Conservation (phyloP, 257 asterid genomes). For the Gynochthodes officinalis region DNA sequence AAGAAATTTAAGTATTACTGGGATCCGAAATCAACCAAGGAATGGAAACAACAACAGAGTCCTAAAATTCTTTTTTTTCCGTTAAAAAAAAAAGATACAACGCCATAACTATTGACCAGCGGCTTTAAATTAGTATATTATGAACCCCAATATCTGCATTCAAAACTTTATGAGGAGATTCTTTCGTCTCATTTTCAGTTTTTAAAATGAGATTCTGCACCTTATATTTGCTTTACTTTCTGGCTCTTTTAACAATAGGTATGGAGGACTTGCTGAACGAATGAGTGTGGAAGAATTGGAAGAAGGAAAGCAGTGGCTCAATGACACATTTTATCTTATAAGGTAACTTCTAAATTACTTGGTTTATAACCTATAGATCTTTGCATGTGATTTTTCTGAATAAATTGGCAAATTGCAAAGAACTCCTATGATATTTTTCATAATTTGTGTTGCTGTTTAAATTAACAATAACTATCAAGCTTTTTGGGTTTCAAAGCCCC, state of each 20-base stretch:
- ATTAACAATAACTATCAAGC: not conserved
- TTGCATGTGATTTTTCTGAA: not conserved
- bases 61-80: not conserved
- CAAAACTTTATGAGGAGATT: not conserved
- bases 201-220: not conserved
- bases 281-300: conserved; percentile 76
- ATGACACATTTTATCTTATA: conserved; percentile 75
- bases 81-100: not conserved
- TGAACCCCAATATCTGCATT: not conserved
- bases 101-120: not conserved
- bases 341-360: conserved; percentile 37
- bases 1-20: not conserved
- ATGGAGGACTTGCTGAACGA: conserved; percentile 60
- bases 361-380: not conserved
- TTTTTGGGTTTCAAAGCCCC: not conserved
- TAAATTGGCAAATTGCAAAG: not conserved
- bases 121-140: not conserved
- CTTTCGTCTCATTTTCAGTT: not conserved
- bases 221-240: not conserved
- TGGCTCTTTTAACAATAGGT: conserved; percentile 37
- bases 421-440: not conserved
- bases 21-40: not conserved
- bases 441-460: not conserved
- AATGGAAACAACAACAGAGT: not conserved
- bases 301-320: conserved; percentile 90